phyloP scores from a whole-genome alignment of 2,329 filamentous ascomycete genomes.

The Alternaria burnsii region DNA sequence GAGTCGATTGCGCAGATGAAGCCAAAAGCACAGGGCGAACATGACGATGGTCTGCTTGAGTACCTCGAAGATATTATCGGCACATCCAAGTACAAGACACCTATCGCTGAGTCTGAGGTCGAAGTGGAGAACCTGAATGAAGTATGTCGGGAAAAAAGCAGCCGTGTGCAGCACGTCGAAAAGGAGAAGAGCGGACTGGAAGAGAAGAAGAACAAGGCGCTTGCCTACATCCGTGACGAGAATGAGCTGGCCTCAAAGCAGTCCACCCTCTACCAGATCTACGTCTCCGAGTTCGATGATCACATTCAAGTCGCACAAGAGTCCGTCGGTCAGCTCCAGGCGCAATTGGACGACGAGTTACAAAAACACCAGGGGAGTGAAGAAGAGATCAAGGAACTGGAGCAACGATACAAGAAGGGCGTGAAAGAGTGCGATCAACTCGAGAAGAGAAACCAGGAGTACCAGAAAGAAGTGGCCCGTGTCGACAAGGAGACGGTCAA shows the following conservation, averaged over 20 bases:
- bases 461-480: constrained; percentile 87
- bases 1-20: constrained; percentile 99
- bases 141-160: constrained; percentile 92
- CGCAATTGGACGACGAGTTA: constrained; percentile 83
- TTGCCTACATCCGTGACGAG: constrained; percentile 88
- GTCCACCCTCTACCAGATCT: constrained; percentile 90
- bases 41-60: constrained; percentile 94
- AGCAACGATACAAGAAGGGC: constrained; percentile 84
- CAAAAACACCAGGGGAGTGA: constrained; percentile 92
- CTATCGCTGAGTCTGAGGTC: constrained; percentile 90
- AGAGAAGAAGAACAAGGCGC: constrained; percentile 94
- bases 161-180: constrained; percentile 94
- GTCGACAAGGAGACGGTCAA: constrained; percentile 98
- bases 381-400: constrained; percentile 86
- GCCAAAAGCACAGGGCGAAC: constrained; percentile 90
- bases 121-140: constrained; percentile 95
- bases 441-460: constrained; percentile 79
- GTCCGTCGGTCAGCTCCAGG: constrained; percentile 88
- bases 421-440: constrained; percentile 82
- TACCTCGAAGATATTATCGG: constrained; percentile 99
- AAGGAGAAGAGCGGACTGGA: constrained; percentile 94
- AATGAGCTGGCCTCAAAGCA: constrained; percentile 92
- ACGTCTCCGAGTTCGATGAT: constrained; percentile 85
- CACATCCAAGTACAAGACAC: constrained; percentile 96
- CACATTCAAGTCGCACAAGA: constrained; percentile 90